These are phyloP conservation scores for Verticillium longisporum DNA, from an alignment of 2,329 filamentous ascomycete species.

Conservation along the genomic window DNA sequence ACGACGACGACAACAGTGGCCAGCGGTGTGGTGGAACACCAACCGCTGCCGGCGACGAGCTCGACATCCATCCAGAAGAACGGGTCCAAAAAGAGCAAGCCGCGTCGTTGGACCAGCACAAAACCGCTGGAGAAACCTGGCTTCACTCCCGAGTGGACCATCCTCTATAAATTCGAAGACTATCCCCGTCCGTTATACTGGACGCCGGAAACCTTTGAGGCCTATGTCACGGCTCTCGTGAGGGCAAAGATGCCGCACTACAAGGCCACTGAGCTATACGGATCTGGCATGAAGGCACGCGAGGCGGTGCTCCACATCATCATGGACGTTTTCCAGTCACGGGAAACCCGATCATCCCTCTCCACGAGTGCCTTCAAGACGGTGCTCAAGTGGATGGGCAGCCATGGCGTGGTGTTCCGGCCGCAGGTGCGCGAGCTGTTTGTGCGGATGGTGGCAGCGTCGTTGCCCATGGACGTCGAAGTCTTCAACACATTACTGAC, in stretches of 20 bases:
- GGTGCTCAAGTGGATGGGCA: constrained; percentile 34
- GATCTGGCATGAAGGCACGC: constrained; percentile 23
- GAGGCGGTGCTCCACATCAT: constrained; percentile 31
- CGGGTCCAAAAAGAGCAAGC: not conserved
- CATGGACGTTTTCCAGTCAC: constrained; percentile 28
- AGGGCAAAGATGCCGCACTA: constrained; percentile 27
- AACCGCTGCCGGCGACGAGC: not conserved
- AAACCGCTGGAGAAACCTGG: constrained; percentile 1
- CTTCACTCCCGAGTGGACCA: not conserved
- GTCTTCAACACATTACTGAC: constrained; percentile 38
- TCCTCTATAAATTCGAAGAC: constrained; percentile 23
- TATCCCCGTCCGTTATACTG: constrained; percentile 31
- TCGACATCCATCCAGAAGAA: not conserved
- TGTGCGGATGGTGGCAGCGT: constrained; percentile 24
- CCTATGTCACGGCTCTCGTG: constrained; percentile 34
- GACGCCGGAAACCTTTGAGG: constrained; percentile 32
- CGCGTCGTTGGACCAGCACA: constrained; percentile 4
- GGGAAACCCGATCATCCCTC: constrained; percentile 22
- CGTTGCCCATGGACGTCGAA: constrained; percentile 35
- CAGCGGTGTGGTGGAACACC: not conserved
- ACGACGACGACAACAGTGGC: not conserved
- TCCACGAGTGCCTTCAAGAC: constrained; percentile 33
- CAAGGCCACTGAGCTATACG: constrained; percentile 27
- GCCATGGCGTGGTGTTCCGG: constrained; percentile 16
- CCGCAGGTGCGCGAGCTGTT: constrained; percentile 25